A percentile compares a stretch with the other conserved stretches of the same genome.
These are phyloP conservation scores for Rhizoclosmatium sp. DNA, from an alignment of 192 early-diverging fungal genomes.

Conservation along the genomic window DNA sequence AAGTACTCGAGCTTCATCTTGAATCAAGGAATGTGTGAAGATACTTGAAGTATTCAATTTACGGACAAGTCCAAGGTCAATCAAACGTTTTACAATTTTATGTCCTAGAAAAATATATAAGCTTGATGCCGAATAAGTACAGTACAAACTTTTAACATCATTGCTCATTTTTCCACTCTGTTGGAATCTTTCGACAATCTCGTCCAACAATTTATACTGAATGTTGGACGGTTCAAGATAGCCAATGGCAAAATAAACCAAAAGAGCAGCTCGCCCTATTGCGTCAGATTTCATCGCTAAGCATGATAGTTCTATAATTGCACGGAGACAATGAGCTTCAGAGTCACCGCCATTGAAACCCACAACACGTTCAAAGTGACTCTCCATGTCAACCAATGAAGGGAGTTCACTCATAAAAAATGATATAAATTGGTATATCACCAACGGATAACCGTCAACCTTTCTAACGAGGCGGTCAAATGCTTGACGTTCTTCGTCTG, in stretches of 20 bases:
- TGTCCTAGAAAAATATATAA: neutral
- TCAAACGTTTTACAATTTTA: neutral
- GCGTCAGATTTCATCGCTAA: neutral
- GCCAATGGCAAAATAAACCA: neutral
- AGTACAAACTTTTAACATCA: neutral
- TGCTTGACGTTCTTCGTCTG: neutral
- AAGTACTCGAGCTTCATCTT: neutral
- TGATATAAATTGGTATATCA: neutral
- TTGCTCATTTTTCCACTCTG: neutral
- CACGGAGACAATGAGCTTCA: neutral
- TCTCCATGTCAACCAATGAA: neutral
- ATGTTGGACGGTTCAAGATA: slow-evolving; percentile 5
- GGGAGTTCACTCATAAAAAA: neutral
- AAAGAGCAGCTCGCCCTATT: neutral
- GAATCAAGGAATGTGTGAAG: slow-evolving; percentile 3
- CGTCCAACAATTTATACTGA: neutral
- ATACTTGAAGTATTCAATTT: neutral
- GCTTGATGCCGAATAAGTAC: neutral
- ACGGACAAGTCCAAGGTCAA: slow-evolving; percentile 4
- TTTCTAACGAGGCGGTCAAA: neutral
- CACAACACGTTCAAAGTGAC: neutral
- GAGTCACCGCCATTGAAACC: neutral
- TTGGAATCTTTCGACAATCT: neutral
- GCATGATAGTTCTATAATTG: neutral
- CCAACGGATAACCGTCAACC: slow-evolving; percentile 8